Evolutionary conservation across 768 basidiomycete genomes (phyloP), one percentile per base, ranked within the genome.

Genomic region (Mycena latifolia): DNA sequence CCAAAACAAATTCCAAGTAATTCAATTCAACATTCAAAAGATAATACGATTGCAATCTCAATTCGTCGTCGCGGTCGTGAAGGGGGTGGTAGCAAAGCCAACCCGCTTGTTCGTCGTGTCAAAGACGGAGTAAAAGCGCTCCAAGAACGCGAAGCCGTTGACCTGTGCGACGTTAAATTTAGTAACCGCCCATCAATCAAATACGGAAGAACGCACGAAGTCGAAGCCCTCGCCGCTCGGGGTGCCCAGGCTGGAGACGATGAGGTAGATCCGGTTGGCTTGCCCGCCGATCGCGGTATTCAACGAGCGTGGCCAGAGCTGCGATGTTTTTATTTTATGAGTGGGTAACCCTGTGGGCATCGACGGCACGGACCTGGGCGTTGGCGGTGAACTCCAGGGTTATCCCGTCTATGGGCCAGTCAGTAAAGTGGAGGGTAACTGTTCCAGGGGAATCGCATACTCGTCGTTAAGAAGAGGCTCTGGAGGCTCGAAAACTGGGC

Each of bases 91-190:
- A 1, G 84, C 84, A 52, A 86, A 76, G 15, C 84, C 85, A 20
- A 84, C 72, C 10, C 61, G 78, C 24, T 51, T 54, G 66, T 84
- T 81, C 20, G 69, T 69, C 24, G 79, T 77, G 66, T 85, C 82
- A 65, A 71, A 84, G 17, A 84, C 73, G 57, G 76, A 76, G 66
- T 84, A 85, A 75, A 75, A 85, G 28, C 85, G 80, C 69, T 85
- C 77, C 12, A 74, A 62, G 63, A 72, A 74, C 2, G 63, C 65
- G 28, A 66, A 72, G 1, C 63, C 61, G 29, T 57, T 54, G 45
- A 61, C 59, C 48, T 51, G 28, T 35, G 6, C 8, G 33, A 7
- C 33, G 8, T 33, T 27, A 24, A 50, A 17, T 11, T 4, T 25
- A 15, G 39, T 24, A 59, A 5, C 28, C 33, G 15, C 6, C 17